phyloP scores from a whole-genome alignment of 768 basidiomycete genomes.

The Suillus subluteus region DNA sequence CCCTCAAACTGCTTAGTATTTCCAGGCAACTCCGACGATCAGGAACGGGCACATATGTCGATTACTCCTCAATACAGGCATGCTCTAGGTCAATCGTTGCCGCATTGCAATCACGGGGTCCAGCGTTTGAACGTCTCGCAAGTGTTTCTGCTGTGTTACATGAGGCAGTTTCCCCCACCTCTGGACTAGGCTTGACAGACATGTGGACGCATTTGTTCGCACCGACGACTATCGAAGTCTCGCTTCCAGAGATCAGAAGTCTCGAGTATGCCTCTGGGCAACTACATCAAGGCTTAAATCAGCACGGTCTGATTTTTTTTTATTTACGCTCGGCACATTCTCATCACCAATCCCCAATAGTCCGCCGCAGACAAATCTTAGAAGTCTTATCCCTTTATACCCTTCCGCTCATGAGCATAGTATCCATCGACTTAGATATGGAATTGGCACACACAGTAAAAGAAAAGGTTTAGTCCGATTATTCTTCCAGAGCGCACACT shows the following conservation, averaged over 20 bases:
- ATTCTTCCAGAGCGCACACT: neutral
- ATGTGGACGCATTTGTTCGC: conserved; percentile 64
- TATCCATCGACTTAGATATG: neutral
- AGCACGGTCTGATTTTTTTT: neutral
- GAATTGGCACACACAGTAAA: conserved; percentile 1
- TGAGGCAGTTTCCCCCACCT: conserved; percentile 55
- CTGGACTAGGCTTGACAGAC: conserved; percentile 72
- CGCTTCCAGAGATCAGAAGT: conserved; percentile 22
- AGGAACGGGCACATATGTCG: conserved; percentile 43
- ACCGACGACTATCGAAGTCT: conserved; percentile 20
- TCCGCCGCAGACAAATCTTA: conserved; percentile 21
- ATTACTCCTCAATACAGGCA: conserved; percentile 70
- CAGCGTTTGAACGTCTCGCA: conserved; percentile 38
- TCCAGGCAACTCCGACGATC: conserved; percentile 48
- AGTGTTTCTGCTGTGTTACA: conserved; percentile 44
- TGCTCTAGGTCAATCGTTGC: conserved; percentile 57
- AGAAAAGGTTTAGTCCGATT: conserved; percentile 1
- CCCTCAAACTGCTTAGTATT: conserved; percentile 41
- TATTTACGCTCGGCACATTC: neutral
- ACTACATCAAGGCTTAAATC: neutral
- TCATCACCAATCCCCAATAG: conserved; percentile 15
- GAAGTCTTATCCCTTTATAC: conserved; percentile 26
- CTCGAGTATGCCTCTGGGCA: conserved; percentile 16
- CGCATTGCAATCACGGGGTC: conserved; percentile 39
- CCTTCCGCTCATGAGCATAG: conserved; percentile 8